Evolutionary conservation across 108 stramenopile species (phyloP), one percentile per base, ranked within the genome.

Genomic region (Chaetoceros tenuissimus): DNA sequence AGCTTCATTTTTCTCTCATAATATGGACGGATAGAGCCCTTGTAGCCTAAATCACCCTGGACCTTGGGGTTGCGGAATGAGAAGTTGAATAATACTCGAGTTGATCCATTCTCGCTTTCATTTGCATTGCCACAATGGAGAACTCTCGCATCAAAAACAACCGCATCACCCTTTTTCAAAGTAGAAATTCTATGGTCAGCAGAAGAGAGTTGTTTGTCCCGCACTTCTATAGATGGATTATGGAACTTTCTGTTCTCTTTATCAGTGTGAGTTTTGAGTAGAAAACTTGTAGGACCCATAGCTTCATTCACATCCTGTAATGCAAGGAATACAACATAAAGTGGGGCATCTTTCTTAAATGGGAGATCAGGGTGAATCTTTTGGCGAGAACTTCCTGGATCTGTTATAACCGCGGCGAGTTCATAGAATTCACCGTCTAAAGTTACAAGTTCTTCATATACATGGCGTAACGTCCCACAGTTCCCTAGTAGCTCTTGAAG

Each of bases 241-340:
- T 62, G 54, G 44, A 68, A 75, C 25, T 51, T 46, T 3, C 20
- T 43, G 49, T 52, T 51, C 21, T 46, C 49, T n/a, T 65, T 29
- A 5, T 21, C n/a, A 0, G 69, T 67, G 20, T 81, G 73, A 17
- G 73, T 60, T 23, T 60, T 31, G 16, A 67, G 47, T 10, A 81
- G 31, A 66, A 81, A 81, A 10, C 63, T 60, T 0, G 80, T 81
- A 8, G 80, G 80, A 1, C 80, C 80, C 80, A 81, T 81, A 10
- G 55, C 71, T 31, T 63, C 63, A 20, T 70, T 77, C 24, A 77
- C 66, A 63, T 81, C 80, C 46, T 81, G 80, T 22, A 81, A 29
- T 3, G 80, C 80, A 7, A 74, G 34, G 56, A 81, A 81, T 26
- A 77, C 48, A 1, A 75, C 74, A 43, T 72, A 81, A n/a, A 81